Conservation (phyloP, 306 rosid species). For the Cucumis hystrix region DNA sequence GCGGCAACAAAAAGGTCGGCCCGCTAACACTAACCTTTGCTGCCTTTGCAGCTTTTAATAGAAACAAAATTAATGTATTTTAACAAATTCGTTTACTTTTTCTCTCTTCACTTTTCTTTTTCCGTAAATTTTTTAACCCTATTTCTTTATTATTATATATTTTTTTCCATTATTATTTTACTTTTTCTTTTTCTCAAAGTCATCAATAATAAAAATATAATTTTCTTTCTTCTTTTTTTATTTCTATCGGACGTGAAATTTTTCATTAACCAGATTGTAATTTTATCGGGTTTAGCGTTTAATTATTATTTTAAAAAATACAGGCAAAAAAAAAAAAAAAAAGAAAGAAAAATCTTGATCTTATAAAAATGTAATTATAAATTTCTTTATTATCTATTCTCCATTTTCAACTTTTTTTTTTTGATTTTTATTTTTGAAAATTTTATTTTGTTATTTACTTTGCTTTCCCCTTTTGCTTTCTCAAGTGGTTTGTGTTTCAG, state of each 20-base stretch:
- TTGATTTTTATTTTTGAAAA: conserved; percentile 18
- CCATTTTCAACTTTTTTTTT: background rate
- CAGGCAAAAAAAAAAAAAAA: background rate
- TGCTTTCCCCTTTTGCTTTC: conserved; percentile 13
- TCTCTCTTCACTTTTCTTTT: conserved; percentile 8
- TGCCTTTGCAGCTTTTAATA: conserved; percentile 46
- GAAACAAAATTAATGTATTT: conserved; percentile 23
- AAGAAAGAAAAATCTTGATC: background rate
- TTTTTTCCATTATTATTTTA: background rate
- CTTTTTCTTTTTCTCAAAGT: conserved; percentile 8
- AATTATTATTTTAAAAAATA: background rate
- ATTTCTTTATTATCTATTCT: background rate
- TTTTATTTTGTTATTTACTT: conserved; percentile 11
- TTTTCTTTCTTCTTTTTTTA: too few relatives aligned
- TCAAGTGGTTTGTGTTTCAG: conserved; percentile 29
- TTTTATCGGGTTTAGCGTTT: conserved; percentile 51
- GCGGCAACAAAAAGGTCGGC: conserved; percentile 57
- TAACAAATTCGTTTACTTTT: conserved; percentile 13
- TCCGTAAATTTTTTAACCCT: conserved; percentile 21
- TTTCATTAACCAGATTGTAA: conserved; percentile 47
- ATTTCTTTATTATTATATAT: conserved; percentile 2
- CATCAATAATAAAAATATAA: background rate
- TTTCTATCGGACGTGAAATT: conserved; percentile 53
- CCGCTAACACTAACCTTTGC: conserved; percentile 26
- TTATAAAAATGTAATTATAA: background rate